Evolutionary conservation across 495 filamentous ascomycete genomes (phyloP), one percentile per base, ranked within the genome.

Genomic region (Penicillium desertorum): DNA sequence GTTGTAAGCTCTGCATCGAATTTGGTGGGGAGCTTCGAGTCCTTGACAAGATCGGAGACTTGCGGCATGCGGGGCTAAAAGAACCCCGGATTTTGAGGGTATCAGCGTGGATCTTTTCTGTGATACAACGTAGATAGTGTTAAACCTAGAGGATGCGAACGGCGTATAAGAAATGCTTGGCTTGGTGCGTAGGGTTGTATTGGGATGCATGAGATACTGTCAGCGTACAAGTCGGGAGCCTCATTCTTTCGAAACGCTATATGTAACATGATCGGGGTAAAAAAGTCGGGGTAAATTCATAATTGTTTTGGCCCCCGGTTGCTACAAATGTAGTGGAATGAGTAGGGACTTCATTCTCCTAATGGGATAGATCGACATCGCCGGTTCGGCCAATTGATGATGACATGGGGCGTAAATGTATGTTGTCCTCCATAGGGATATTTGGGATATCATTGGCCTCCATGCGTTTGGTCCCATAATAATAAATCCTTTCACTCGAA

Each of bases 21-120:
- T 25, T 54, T 56, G 36, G 59, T 62, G 14, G 46, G 39, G 25
- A 64, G 48, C 36, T 52, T 61, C 41, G 62, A 49, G 56, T 61
- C 62, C 23, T 53, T 54, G 19, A 61, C 58, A n/a, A 64, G 59
- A 32, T 61, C 62, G 3, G 62, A 60, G 11, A 54, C 9, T 53
- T 59, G 58, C 23, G 55, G 59, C 62, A 62, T 62, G 48, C 54
- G 56, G 54, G 46, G 51, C 46, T 16, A 16, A 12, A 36, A 36
- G 12, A 14, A 16, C 34, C 12, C 32, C 14, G 14, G 34, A 16
- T 2, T 36, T 2, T 36, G 34, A 16, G 34, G 4, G 5, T 16
- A 16, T 1, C 12, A 37, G 5, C 5, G 14, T n/a, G 14, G 14
- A n/a, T 37, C 14, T 37, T 16, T n/a, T 5, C 34, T 37, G n/a